These are phyloP conservation scores for Rossbeevera mucosa DNA, from an alignment of 768 basidiomycete genomes.

Conservation along the genomic window DNA sequence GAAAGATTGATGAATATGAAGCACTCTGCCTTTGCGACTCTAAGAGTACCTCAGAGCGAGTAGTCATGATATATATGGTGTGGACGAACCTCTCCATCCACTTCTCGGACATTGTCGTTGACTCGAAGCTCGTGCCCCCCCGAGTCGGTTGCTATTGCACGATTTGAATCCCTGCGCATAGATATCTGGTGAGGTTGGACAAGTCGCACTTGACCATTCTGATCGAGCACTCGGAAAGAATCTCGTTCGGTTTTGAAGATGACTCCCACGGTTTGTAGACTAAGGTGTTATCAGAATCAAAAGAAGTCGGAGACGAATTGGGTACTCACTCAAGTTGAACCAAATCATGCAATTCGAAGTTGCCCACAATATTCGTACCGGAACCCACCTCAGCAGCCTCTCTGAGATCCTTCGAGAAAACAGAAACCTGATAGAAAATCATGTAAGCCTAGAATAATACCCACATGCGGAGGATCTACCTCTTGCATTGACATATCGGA, in stretches of 20 bases:
- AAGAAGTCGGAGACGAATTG: neutral
- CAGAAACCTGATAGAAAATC: conserved; percentile 63
- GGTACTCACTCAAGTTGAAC: conserved; percentile 88
- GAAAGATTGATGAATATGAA: conserved; percentile 92
- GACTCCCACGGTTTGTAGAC: conserved; percentile 90
- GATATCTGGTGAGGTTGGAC: conserved; percentile 94
- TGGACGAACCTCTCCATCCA: conserved; percentile 72
- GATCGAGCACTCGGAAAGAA: conserved; percentile 93
- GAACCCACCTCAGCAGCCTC: conserved; percentile 98
- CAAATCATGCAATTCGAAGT: conserved; percentile 94
- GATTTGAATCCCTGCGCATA: conserved; percentile 77
- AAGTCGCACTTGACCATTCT: conserved; percentile 82
- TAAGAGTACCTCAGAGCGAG: conserved; percentile 29
- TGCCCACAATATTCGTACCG: conserved; percentile 81
- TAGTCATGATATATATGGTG: neutral
- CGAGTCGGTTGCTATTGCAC: conserved; percentile 84
- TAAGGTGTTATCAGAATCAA: conserved; percentile 31
- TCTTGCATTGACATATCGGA: conserved; percentile 98
- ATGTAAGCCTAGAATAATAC: conserved; percentile 2
- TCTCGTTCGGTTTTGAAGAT: conserved; percentile 97
- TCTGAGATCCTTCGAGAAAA: conserved; percentile 94
- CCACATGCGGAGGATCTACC: conserved; percentile 38
- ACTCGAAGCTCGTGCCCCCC: conserved; percentile 82
- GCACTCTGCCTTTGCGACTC: conserved; percentile 81
- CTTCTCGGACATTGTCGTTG: conserved; percentile 91